These are phyloP conservation scores for Fusarium temperatum DNA, from an alignment of 2,329 filamentous ascomycete species.

Conservation along the genomic window DNA sequence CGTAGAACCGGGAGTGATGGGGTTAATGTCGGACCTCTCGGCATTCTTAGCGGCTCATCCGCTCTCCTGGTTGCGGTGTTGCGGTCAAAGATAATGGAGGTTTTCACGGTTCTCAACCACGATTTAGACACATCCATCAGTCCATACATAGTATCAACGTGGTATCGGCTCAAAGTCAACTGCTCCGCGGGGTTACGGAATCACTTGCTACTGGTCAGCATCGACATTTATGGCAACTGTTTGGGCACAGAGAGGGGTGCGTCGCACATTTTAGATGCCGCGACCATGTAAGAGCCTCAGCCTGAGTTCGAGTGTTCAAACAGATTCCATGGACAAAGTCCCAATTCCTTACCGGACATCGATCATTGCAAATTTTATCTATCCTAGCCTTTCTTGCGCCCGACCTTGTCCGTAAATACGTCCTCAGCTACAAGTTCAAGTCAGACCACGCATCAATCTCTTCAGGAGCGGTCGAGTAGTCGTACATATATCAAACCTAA, in stretches of 20 bases:
- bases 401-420: not conserved
- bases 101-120: not conserved
- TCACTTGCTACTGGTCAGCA: constrained; percentile 1
- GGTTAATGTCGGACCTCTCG: not conserved
- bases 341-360: not conserved
- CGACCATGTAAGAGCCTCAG: constrained; percentile 12
- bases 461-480: constrained; percentile 8
- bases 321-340: not conserved
- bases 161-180: not conserved
- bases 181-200: constrained; percentile 9
- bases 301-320: not conserved
- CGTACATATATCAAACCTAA: constrained; percentile 7
- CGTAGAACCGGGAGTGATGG: constrained; percentile 3
- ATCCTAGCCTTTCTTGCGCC: not conserved
- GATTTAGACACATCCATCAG: not conserved
- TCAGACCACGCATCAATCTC: not conserved
- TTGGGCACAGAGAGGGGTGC: not conserved
- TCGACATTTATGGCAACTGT: not conserved
- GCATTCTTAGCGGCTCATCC: not conserved
- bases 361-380: not conserved
- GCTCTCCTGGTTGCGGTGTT: constrained; percentile 11
- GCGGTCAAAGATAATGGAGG: constrained; percentile 9
- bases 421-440: not conserved
- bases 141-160: not conserved
- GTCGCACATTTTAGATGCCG: constrained; percentile 10